Percentiles rank a stretch among this genome's conserved stretches.
Conservation (phyloP, 768 basidiomycete species). For the Obba rivulosa region DNA sequence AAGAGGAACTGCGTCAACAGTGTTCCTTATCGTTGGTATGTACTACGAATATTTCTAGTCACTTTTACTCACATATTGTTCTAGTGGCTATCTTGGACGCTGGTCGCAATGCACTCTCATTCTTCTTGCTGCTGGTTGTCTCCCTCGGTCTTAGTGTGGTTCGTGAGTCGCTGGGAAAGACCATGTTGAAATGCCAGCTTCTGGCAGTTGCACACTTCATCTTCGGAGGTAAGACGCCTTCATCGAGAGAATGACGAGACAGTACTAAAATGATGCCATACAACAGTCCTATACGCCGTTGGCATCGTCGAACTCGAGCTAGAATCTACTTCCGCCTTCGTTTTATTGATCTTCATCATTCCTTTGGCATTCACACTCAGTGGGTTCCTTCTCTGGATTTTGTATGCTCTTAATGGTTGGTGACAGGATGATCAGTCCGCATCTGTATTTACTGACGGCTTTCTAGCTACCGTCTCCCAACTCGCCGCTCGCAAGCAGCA, state of each 20-base stretch:
- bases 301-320: slow-evolving; percentile 92
- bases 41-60: slow-evolving; percentile 3
- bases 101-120: slow-evolving; percentile 88
- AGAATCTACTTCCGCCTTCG: slow-evolving; percentile 81
- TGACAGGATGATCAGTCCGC: too few relatives aligned
- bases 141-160: slow-evolving; percentile 91
- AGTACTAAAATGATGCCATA: too few relatives aligned
- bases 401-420: slow-evolving; percentile 81
- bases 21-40: slow-evolving; percentile 91
- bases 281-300: slow-evolving; percentile 85
- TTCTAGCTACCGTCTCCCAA: slow-evolving; percentile 78
- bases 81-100: slow-evolving; percentile 95
- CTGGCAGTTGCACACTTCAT: slow-evolving; percentile 84
- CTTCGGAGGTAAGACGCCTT: slow-evolving; percentile 87
- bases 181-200: slow-evolving; percentile 80
- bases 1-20: slow-evolving; percentile 63
- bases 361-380: slow-evolving; percentile 95
- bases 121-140: slow-evolving; percentile 93
- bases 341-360: slow-evolving; percentile 86
- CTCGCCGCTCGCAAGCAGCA: slow-evolving; percentile 81
- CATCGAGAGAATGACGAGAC: too few relatives aligned
- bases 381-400: slow-evolving; percentile 93
- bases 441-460: slow-evolving; percentile 12
- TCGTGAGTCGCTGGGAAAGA: slow-evolving; percentile 75
- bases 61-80: background rate